phyloP scores from a whole-genome alignment of 2,329 filamentous ascomycete species.

The Colletotrichum tamarilloi region DNA sequence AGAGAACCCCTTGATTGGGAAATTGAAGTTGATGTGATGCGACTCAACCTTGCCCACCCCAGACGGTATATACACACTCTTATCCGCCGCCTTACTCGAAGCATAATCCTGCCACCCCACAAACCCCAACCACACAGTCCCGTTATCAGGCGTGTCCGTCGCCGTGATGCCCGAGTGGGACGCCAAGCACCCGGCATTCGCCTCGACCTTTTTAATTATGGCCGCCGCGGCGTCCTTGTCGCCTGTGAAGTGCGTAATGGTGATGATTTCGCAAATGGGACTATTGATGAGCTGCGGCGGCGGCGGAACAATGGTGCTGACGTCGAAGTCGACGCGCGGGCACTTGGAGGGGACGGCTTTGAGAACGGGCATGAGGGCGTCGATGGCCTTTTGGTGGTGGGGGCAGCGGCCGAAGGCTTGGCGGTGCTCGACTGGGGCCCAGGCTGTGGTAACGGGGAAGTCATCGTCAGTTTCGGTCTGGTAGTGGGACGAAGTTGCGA shows the following conservation, averaged over 20 bases:
- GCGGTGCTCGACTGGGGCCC: slow-evolving; percentile 16
- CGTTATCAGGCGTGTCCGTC: slow-evolving; percentile 5
- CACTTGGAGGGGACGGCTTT: slow-evolving; percentile 11
- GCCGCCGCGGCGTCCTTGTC: slow-evolving; percentile 8
- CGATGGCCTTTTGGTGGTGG: slow-evolving; percentile 23
- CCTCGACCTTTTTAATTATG: slow-evolving; percentile 19
- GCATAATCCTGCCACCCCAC: slow-evolving; percentile 22
- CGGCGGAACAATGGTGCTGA: slow-evolving; percentile 5
- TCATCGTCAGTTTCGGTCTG: background rate
- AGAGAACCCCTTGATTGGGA: slow-evolving; percentile 32
- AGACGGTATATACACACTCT: slow-evolving; percentile 6
- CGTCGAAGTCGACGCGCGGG: slow-evolving; percentile 23
- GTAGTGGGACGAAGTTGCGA: no score
- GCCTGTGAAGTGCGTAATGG: slow-evolving; percentile 10
- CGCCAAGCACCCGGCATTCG: slow-evolving; percentile 3
- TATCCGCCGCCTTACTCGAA: slow-evolving; percentile 27
- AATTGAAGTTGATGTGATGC: slow-evolving; percentile 32
- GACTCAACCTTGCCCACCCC: slow-evolving; percentile 10
- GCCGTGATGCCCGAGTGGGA: slow-evolving; percentile 19
- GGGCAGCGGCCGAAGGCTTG: slow-evolving; percentile 20
- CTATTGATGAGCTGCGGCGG: slow-evolving; percentile 29
- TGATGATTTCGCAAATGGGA: slow-evolving; percentile 30
- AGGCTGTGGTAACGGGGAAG: background rate
- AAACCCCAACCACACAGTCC: slow-evolving; percentile 27
- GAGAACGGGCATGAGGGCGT: slow-evolving; percentile 19